Evolutionary conservation across 1,284 basidiomycete species (phyloP).

Genomic region (Austroboletus rostrupii): DNA sequence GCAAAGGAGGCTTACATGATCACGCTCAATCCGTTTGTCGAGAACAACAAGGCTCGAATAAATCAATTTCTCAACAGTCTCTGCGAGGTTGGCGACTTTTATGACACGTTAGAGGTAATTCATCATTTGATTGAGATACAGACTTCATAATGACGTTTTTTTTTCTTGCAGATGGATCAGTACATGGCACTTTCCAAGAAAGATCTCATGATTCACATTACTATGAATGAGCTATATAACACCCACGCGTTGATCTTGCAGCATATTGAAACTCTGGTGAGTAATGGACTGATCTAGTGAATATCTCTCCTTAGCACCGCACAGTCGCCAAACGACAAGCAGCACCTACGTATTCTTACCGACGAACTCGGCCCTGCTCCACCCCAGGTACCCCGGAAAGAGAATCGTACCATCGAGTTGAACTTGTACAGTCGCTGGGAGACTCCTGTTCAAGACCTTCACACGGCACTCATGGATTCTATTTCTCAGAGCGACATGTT

Average conservation of each 20-base stretch:
- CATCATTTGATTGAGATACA: background rate
- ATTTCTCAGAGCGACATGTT: conserved; percentile 98
- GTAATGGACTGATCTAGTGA: conserved; percentile 28
- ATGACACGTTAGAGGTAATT: conserved; percentile 92
- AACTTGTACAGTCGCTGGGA: conserved; percentile 97
- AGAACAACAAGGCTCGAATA: conserved; percentile 96
- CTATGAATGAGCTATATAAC: conserved; percentile 98
- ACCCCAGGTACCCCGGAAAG: conserved; percentile 92
- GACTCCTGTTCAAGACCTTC: conserved; percentile 96
- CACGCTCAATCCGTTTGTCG: conserved; percentile 96
- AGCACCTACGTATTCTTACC: conserved; percentile 92
- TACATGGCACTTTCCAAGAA: conserved; percentile 99
- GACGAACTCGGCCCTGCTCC: conserved; percentile 95
- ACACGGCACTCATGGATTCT: conserved; percentile 94
- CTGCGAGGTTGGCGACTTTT: conserved; percentile 99
- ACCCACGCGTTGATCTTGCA: conserved; percentile 93
- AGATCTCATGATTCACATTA: conserved; percentile 96
- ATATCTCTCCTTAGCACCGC: conserved; percentile 5
- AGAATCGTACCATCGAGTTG: conserved; percentile 92
- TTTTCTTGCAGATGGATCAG: conserved; percentile 82
- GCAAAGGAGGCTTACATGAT: conserved; percentile 99
- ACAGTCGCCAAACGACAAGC: conserved; percentile 95
- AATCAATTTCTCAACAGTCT: conserved; percentile 95
- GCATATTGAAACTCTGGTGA: conserved; percentile 90
- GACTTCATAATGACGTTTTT: background rate